Base-by-base conservation (phyloP, 148 eudicot genomes). In the Diospyros lotus region DNA sequence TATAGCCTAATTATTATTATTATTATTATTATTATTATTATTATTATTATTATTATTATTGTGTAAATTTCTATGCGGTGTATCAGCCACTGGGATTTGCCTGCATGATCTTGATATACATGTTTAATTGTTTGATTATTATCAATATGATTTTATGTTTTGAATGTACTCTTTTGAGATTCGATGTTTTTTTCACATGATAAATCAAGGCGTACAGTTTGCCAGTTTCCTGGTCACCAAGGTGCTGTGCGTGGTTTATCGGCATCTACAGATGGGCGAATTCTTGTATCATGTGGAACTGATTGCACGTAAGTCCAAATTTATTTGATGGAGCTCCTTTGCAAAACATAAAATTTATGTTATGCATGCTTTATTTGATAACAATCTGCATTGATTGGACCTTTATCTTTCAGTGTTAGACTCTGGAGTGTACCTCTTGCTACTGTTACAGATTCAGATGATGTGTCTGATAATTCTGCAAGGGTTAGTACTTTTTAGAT, bases 221-320 rank as follows among this genome's bases (percentile, higher is more conserved):
- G 92, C 78, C 94, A 87, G 76, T 95, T 90, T 83, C 93, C 87
- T 84, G 98, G 96, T 64, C 97, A 92, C 77, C 86, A 88, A 78
- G 96, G 96, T 81, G 87, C 94, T 54, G 98, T 95, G 1, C 82
- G 79, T 62, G 98, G 98, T 70, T 72, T 95, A 50, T 75, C 98
- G 4, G 90, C 80, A 45, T 95, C 98, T 53, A 90, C 98, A 63
- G 96, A 95, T 80, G 98, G 98, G 14, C 81, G 87, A 11, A 69
- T 87, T 84, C 91, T 95, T 70, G 92, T 95, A 42, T 95, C 98
- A 73, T 95, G 98, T 80, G 98, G 98, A 78, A 87, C 83, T 74
- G 98, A 95, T 84, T 85, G 93, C 92, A 92, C 93, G 98, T 95
- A 84, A 87, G 97, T 52, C 28, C 72, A 64, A 45, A 15, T n/a